Evolutionary conservation across 176 grass and related monocot genomes (phyloP), one percentile per base, ranked within the genome.

Genomic region (Canna indica): DNA sequence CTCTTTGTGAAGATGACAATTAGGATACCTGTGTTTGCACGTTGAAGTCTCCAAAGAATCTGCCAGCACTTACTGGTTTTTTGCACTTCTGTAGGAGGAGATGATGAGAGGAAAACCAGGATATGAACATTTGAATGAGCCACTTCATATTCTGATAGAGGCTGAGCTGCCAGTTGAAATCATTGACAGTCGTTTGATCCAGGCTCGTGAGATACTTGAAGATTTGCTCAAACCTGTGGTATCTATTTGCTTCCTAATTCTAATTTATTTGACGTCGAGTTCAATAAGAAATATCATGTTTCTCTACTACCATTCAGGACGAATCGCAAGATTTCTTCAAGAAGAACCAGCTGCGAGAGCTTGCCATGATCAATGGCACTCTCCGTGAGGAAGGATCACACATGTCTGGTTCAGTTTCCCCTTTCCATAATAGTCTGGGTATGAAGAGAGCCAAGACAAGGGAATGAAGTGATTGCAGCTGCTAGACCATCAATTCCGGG

Each of bases 381-480:
- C 45, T 70, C 5, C 68, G 45, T 22, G 68, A 70, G 44, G 68
- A 70, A 32, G 45, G 68, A 9, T 24, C 44, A 20, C 68, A 70
- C 25, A 52, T 50, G 45, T 50, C 68, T 18, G 68, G 68, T 22
- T 52, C 68, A 2, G 44, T 31, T 12, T 70, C 68, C 68, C 27
- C 44, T 8, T 70, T 70, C 27, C 68, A 30, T 25, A 70, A 33
- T 48, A 50, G 28, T 42, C 26, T 70, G 1, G 7, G 44, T 33
- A 70, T 70, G 68, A 70, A 97, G 77, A 90, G 88, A 79, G 88
- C 88, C 3, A 90, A 97, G 83, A 92, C 93, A 68, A 89, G 86
- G 88, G 93, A 88, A 67, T 92, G 75, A 72, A 39, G 38, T 59
- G 46, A 36, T 58, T 26, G 60, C 67, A 52, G 68, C 76, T 79